Percentiles rank a stretch among this genome's conserved stretches.
These are phyloP conservation scores for Sanghuangporus weigelae DNA, from an alignment of 1,284 basidiomycete species.

Conservation along the genomic window DNA sequence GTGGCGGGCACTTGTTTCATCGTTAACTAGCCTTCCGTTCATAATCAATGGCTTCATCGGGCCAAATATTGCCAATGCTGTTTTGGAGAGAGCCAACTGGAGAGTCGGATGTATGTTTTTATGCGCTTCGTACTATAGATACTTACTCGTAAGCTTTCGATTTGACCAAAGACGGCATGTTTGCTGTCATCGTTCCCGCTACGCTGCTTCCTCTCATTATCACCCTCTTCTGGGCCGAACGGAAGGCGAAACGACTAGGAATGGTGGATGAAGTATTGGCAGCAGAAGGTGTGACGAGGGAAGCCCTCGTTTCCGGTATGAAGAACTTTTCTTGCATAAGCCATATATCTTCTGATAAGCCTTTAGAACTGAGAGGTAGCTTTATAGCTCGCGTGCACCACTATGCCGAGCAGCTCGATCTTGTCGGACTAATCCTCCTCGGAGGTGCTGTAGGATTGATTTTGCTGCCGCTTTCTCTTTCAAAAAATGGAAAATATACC, in stretches of 20 bases:
- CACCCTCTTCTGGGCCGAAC: slow-evolving; percentile 69
- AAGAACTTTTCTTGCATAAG: no score
- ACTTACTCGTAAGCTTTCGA: background rate
- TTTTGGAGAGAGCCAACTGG: slow-evolving; percentile 58
- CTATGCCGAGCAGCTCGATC: slow-evolving; percentile 48
- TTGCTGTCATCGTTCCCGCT: slow-evolving; percentile 53
- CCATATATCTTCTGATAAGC: background rate
- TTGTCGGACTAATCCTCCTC: slow-evolving; percentile 64
- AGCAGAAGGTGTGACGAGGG: background rate
- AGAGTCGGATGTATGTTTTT: slow-evolving; percentile 61
- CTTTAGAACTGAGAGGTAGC: slow-evolving; percentile 20
- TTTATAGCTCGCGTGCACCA: slow-evolving; percentile 6
- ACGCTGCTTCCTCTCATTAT: slow-evolving; percentile 54
- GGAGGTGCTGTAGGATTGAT: slow-evolving; percentile 56
- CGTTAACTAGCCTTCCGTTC: slow-evolving; percentile 63
- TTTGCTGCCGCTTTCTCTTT: slow-evolving; percentile 63
- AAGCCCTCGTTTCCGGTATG: slow-evolving; percentile 11
- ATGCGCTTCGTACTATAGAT: background rate
- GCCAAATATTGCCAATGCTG: slow-evolving; percentile 57
- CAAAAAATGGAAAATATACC: slow-evolving; percentile 37
- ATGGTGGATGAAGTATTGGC: slow-evolving; percentile 27
- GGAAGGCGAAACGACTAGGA: slow-evolving; percentile 50
- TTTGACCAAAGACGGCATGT: slow-evolving; percentile 54
- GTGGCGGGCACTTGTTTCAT: slow-evolving; percentile 71
- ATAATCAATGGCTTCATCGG: slow-evolving; percentile 66